Evolutionary conservation across 257 asterid species (phyloP).

Genomic region (Solanum microdontum): DNA sequence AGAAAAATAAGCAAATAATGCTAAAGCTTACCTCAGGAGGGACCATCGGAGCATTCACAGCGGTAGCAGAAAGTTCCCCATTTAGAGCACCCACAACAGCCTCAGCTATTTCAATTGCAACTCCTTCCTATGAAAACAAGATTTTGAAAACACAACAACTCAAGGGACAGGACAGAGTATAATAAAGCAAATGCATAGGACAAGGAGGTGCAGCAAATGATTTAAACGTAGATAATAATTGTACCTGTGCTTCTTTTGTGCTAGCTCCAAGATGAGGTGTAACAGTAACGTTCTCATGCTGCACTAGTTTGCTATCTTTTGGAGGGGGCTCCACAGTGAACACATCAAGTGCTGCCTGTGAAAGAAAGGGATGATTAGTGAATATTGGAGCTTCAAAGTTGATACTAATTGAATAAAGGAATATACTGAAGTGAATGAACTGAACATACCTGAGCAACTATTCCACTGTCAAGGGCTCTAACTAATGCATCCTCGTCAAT

Average conservation of each 20-base stretch:
- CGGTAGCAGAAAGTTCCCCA: constrained; percentile 96
- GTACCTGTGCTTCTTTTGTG: constrained; percentile 98
- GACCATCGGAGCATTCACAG: constrained; percentile 99
- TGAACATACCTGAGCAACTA: constrained; percentile 70
- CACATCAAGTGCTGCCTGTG: constrained; percentile 94
- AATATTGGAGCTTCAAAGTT: neutral
- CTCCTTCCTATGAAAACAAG: constrained; percentile 67
- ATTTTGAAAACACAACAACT: neutral
- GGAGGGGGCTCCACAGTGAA: constrained; percentile 85
- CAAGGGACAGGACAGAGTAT: neutral
- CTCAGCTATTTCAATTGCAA: constrained; percentile 95
- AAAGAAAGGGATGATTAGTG: constrained; percentile 1
- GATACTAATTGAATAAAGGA: neutral
- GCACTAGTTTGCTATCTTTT: constrained; percentile 67
- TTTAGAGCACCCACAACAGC: constrained; percentile 93
- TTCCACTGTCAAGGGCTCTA: constrained; percentile 78
- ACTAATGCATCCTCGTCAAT: constrained; percentile 93
- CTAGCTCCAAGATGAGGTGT: constrained; percentile 99
- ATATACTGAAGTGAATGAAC: neutral
- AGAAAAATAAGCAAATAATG: neutral
- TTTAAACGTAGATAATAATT: neutral
- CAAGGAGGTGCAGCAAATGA: neutral
- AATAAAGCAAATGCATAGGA: neutral
- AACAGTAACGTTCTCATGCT: constrained; percentile 78
- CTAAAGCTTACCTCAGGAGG: constrained; percentile 66